A percentile compares a stretch with the other conserved stretches of the same genome.
Evolutionary conservation across 108 stramenopile genomes (phyloP).

Genomic region (Discostella stelligeroides): DNA sequence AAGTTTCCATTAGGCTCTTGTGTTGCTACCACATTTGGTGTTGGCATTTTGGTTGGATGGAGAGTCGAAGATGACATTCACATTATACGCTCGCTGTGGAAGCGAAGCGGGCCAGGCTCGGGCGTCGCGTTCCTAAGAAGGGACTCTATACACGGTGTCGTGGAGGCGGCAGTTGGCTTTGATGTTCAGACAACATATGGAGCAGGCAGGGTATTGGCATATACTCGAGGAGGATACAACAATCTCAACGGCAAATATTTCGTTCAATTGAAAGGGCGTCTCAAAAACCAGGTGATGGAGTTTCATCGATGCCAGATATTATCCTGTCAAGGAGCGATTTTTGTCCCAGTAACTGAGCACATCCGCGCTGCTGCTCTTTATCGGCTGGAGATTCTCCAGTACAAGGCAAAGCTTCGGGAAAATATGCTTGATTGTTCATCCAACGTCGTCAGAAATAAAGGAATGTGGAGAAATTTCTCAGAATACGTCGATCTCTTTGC

Average conservation of each 20-base stretch:
- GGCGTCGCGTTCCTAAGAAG: conserved; percentile 73
- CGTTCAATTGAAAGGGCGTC: conserved; percentile 49
- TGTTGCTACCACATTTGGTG: conserved; percentile 84
- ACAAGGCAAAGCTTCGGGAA: conserved; percentile 60
- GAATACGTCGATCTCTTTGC: conserved; percentile 73
- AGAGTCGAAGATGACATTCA: conserved; percentile 88
- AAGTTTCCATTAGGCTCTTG: conserved; percentile 86
- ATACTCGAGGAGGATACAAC: conserved; percentile 59
- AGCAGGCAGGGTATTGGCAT: conserved; percentile 60
- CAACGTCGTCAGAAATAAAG: conserved; percentile 13
- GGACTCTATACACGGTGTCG: conserved; percentile 62
- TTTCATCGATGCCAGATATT: conserved; percentile 65
- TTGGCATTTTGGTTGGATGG: conserved; percentile 89
- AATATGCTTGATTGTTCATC: conserved; percentile 30
- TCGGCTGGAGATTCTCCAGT: conserved; percentile 76
- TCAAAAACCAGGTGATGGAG: conserved; percentile 45
- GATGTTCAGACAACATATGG: conserved; percentile 72
- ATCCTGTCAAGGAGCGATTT: conserved; percentile 71
- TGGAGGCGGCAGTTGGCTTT: conserved; percentile 83
- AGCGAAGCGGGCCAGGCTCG: conserved; percentile 67
- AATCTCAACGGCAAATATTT: conserved; percentile 66
- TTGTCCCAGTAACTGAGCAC: conserved; percentile 82
- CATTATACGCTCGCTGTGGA: conserved; percentile 83
- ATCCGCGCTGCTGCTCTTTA: conserved; percentile 77
- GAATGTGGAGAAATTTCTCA: conserved; percentile 60